A percentile compares a stretch with the other conserved stretches of the same genome.
Conservation (phyloP, 164 flowering plant species). For the Piper betle region DNA sequence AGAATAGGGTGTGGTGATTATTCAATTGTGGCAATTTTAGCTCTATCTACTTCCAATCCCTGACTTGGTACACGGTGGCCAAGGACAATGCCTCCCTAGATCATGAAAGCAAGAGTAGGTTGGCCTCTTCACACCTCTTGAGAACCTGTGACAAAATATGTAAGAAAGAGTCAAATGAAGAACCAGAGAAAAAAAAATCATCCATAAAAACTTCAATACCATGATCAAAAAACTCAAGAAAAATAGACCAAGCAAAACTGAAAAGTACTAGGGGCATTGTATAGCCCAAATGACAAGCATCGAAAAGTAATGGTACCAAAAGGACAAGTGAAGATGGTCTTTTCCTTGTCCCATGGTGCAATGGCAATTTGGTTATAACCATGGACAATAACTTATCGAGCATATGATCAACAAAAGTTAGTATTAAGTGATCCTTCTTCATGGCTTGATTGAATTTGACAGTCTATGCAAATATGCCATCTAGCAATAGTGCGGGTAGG, state of each 20-base stretch:
- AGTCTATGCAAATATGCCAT: constrained; percentile 3
- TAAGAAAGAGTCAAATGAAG: background rate
- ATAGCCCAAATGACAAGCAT: constrained; percentile 4
- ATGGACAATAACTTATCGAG: background rate
- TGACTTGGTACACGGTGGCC: background rate
- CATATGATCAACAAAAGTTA: constrained; percentile 4
- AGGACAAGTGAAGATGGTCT: constrained; percentile 3
- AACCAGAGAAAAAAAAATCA: constrained; percentile 2
- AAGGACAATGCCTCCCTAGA: background rate
- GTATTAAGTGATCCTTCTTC: constrained; percentile 4
- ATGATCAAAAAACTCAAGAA: background rate
- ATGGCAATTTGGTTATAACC: constrained; percentile 4
- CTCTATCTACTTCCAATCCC: background rate
- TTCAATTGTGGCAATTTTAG: background rate
- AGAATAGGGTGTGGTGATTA: background rate
- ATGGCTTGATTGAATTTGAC: background rate
- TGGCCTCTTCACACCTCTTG: constrained; percentile 1
- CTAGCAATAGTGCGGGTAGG: background rate
- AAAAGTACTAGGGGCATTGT: constrained; percentile 6
- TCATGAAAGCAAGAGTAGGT: constrained; percentile 4
- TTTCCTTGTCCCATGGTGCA: constrained; percentile 1
- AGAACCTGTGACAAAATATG: background rate
- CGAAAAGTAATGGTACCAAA: background rate
- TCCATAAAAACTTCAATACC: constrained; percentile 5
- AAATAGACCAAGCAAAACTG: constrained; percentile 2